Percentiles rank a stretch among this genome's conserved stretches.
phyloP scores from a whole-genome alignment of 441 rosid genomes.

The Pelargonium australe region DNA sequence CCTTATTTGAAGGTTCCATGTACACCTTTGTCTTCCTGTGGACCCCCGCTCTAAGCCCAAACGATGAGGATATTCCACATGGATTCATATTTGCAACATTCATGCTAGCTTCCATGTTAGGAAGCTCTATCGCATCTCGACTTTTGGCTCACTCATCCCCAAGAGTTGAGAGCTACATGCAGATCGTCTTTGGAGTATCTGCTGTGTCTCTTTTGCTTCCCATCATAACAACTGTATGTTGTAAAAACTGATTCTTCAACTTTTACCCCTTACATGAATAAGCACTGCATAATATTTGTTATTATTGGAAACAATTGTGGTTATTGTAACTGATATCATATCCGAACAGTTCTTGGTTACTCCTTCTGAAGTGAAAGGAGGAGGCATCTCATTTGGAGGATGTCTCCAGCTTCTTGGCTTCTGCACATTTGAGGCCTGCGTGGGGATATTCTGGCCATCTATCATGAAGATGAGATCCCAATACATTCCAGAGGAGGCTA shows the following conservation, averaged over 20 bases:
- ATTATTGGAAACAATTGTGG: neutral
- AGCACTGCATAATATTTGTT: neutral
- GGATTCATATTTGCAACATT: constrained; percentile 96
- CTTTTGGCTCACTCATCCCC: constrained; percentile 66
- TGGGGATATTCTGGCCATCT: constrained; percentile 95
- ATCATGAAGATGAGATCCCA: constrained; percentile 99
- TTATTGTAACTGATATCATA: neutral
- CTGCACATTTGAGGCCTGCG: constrained; percentile 92
- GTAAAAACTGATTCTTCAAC: constrained; percentile 9
- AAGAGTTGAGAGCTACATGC: constrained; percentile 95
- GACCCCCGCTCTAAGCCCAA: constrained; percentile 95
- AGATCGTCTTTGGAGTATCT: constrained; percentile 76
- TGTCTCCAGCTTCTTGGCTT: constrained; percentile 81
- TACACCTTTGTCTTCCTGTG: constrained; percentile 97
- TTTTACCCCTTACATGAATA: neutral
- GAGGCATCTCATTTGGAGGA: constrained; percentile 74
- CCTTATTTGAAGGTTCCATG: constrained; percentile 97
- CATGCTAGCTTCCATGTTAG: constrained; percentile 97
- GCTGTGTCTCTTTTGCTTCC: constrained; percentile 83
- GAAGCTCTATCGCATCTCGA: constrained; percentile 93
- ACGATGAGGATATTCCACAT: constrained; percentile 90
- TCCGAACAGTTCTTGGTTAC: constrained; percentile 55
- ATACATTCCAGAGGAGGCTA: constrained; percentile 97
- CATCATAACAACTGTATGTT: constrained; percentile 66
- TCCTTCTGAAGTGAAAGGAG: constrained; percentile 67